These are phyloP conservation scores for Leptographium lundbergii DNA, from an alignment of 2,329 filamentous ascomycete genomes.

Conservation along the genomic window DNA sequence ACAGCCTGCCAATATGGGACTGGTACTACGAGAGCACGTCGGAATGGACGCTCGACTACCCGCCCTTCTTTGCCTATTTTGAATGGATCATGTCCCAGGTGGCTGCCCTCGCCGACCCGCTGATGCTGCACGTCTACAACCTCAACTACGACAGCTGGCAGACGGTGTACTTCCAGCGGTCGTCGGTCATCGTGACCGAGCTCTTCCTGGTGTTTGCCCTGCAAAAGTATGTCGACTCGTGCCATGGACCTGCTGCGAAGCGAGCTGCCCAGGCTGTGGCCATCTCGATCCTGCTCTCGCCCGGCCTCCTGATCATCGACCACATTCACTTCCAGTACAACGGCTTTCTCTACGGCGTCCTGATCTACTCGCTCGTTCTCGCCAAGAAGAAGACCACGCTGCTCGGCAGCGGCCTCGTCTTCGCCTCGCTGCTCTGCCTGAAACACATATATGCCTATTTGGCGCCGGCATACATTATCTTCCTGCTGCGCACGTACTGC, in stretches of 20 bases:
- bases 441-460: constrained; percentile 98
- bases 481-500: constrained; percentile 79
- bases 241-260: constrained; percentile 45
- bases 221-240: constrained; percentile 63
- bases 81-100: constrained; percentile 83
- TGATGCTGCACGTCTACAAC: constrained; percentile 71
- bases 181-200: constrained; percentile 79
- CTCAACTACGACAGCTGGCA: constrained; percentile 84
- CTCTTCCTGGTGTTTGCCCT: constrained; percentile 74
- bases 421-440: constrained; percentile 77
- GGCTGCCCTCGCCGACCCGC: constrained; percentile 63
- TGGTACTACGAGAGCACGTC: constrained; percentile 98
- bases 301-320: constrained; percentile 90
- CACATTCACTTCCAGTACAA: constrained; percentile 99
- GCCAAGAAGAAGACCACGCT: constrained; percentile 64
- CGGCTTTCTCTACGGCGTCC: constrained; percentile 84
- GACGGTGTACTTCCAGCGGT: constrained; percentile 84
- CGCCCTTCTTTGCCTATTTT: constrained; percentile 94
- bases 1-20: constrained; percentile 71
- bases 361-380: constrained; percentile 75
- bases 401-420: constrained; percentile 67
- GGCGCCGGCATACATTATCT: constrained; percentile 91
- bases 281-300: constrained; percentile 80
- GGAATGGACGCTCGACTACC: constrained; percentile 99
- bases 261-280: constrained; percentile 74